Evolutionary conservation across 306 rosid species (phyloP).

Genomic region (Oxytropis ochrocephala): DNA sequence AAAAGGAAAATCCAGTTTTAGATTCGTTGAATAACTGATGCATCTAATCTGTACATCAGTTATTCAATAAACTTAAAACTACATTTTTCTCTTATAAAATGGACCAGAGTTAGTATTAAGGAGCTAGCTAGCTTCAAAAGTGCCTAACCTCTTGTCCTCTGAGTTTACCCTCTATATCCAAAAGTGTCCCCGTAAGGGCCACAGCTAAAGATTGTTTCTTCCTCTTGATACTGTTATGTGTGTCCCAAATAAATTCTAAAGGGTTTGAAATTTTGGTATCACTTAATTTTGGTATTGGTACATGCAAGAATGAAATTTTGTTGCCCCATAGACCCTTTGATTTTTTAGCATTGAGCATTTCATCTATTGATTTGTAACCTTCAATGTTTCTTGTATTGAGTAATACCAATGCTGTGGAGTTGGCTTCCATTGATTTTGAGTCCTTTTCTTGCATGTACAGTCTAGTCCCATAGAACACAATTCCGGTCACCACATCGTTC

Average conservation of each 20-base stretch:
- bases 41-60: too few species aligned
- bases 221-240: constrained; percentile 34
- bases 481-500: constrained; percentile 50
- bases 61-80: too few species aligned
- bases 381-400: constrained; percentile 48
- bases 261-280: constrained; percentile 28
- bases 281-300: constrained; percentile 40
- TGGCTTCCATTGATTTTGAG: constrained; percentile 30
- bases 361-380: constrained; percentile 43
- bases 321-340: constrained; percentile 53
- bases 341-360: constrained; percentile 38
- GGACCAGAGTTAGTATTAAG: too few species aligned
- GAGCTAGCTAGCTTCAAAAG: too few species aligned
- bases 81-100: too few species aligned
- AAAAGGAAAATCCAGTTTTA: too few species aligned
- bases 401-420: constrained; percentile 44
- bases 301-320: constrained; percentile 35
- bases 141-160: constrained; percentile 39
- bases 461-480: constrained; percentile 37
- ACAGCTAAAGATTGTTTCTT: constrained; percentile 42
- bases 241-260: constrained; percentile 36
- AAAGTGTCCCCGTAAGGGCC: constrained; percentile 26
- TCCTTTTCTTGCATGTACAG: constrained; percentile 43
- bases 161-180: constrained; percentile 37
- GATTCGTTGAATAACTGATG: too few species aligned